These are phyloP conservation scores for Clarireedia sp. DNA, from an alignment of 2,329 filamentous ascomycete genomes.

Conservation along the genomic window DNA sequence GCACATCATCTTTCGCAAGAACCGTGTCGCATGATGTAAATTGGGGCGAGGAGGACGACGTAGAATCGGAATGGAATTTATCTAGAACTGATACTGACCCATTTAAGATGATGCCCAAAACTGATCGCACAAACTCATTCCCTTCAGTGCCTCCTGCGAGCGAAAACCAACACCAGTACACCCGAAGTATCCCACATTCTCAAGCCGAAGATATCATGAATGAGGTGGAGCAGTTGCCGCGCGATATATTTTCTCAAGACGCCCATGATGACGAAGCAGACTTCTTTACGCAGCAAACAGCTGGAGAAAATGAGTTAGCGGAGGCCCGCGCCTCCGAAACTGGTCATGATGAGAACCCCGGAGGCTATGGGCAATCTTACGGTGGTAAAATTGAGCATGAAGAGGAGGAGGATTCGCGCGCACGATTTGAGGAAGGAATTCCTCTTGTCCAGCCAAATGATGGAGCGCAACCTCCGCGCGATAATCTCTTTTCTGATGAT, in stretches of 20 bases:
- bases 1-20: constrained; percentile 55
- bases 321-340: neutral
- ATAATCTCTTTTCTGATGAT: constrained; percentile 31
- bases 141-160: constrained; percentile 44
- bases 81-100: constrained; percentile 46
- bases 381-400: constrained; percentile 28
- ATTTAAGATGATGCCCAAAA: constrained; percentile 51
- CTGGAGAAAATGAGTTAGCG: neutral
- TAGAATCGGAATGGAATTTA: constrained; percentile 44
- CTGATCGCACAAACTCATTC: constrained; percentile 55
- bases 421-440: constrained; percentile 62
- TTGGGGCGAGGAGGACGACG: constrained; percentile 50
- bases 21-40: constrained; percentile 56
- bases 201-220: constrained; percentile 47
- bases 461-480: constrained; percentile 7
- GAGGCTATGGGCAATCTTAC: constrained; percentile 18
- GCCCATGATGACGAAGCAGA: constrained; percentile 38
- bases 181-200: constrained; percentile 38
- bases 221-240: constrained; percentile 38
- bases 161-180: constrained; percentile 24
- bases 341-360: constrained; percentile 2
- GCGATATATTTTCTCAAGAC: constrained; percentile 26
- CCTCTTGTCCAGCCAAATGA: constrained; percentile 45
- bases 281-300: constrained; percentile 36
- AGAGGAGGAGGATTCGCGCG: constrained; percentile 38